A percentile compares a stretch with the other conserved stretches of the same genome.
Conservation (phyloP, 2,329 filamentous ascomycete genomes). For the Aspergillus sojae region DNA sequence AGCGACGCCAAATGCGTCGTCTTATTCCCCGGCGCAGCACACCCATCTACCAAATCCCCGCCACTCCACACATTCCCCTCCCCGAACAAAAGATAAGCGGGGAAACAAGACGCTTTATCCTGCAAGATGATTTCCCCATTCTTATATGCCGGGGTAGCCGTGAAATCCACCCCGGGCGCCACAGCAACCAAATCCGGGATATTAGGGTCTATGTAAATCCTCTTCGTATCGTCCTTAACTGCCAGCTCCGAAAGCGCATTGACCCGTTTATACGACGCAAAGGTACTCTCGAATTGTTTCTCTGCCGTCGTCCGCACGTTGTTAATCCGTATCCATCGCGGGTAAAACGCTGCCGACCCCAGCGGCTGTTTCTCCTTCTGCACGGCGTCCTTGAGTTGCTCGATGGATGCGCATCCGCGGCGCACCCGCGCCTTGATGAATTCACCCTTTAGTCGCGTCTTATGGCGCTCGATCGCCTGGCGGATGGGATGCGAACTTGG, state of each 20-base stretch:
- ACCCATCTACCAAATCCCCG: conserved; percentile 86
- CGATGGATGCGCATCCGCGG: conserved; percentile 68
- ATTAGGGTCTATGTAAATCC: conserved; percentile 66
- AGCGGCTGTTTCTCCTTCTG: conserved; percentile 45
- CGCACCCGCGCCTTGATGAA: conserved; percentile 78
- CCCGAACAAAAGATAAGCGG: conserved; percentile 78
- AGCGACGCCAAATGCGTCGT: conserved; percentile 90
- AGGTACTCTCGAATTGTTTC: conserved; percentile 74
- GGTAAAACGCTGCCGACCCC: conserved; percentile 56
- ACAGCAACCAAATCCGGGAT: conserved; percentile 83
- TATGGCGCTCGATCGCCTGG: conserved; percentile 76
- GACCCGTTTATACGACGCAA: conserved; percentile 64
- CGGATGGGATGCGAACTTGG: conserved; percentile 78
- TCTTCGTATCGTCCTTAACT: conserved; percentile 36
- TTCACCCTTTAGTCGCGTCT: conserved; percentile 76
- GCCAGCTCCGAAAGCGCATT: conserved; percentile 61
- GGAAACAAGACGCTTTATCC: conserved; percentile 96
- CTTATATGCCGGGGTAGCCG: conserved; percentile 72
- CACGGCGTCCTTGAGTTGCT: conserved; percentile 57
- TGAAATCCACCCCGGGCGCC: conserved; percentile 71
- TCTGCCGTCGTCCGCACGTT: conserved; percentile 71
- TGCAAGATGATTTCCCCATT: conserved; percentile 83
- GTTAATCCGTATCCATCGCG: conserved; percentile 93
- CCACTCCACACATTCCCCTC: conserved; percentile 50
- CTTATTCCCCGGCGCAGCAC: conserved; percentile 95